Conservation (phyloP, 176 grass and related monocot genomes). For the bread wheat (Triticum aestivum) region DNA sequence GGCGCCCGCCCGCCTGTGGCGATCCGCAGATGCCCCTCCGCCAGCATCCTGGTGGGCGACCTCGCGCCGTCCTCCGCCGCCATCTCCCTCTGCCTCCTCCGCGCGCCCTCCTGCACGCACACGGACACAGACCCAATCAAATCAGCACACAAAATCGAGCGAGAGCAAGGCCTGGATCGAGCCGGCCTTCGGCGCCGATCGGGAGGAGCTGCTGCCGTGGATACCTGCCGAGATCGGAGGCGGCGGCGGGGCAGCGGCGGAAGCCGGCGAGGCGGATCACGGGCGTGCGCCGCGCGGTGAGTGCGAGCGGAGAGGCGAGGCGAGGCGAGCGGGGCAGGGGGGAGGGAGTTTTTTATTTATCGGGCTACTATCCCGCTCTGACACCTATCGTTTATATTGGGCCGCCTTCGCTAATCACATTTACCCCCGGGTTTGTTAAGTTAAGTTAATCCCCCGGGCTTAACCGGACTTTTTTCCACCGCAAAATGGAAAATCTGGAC, state of each 20-base stretch:
- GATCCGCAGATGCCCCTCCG: slow-evolving; percentile 56
- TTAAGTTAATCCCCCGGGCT: not conserved
- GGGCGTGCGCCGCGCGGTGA: not conserved
- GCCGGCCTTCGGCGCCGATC: not conserved
- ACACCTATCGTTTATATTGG: slow-evolving; percentile 11
- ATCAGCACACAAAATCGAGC: not conserved
- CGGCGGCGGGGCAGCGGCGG: not conserved
- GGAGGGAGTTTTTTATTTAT: slow-evolving; percentile 23
- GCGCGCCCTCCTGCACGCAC: slow-evolving; percentile 10
- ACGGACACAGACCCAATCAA: not conserved
- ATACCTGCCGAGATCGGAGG: slow-evolving; percentile 49
- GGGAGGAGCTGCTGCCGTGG: not conserved
- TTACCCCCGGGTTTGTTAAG: not conserved
- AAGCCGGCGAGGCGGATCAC: slow-evolving; percentile 38
- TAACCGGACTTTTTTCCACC: not conserved
- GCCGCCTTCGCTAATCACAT: slow-evolving; percentile 4
- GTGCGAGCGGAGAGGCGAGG: not conserved
- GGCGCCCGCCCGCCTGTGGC: slow-evolving; percentile 52
- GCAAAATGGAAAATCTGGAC: no score
- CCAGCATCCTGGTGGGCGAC: slow-evolving; percentile 64
- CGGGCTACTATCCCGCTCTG: not conserved
- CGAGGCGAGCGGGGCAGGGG: not conserved
- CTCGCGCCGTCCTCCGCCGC: slow-evolving; percentile 51
- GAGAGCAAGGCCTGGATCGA: not conserved
- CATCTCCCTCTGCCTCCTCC: slow-evolving; percentile 45